Conservation (phyloP, 2,329 filamentous ascomycete genomes). For the Cordyceps tenuipes region DNA sequence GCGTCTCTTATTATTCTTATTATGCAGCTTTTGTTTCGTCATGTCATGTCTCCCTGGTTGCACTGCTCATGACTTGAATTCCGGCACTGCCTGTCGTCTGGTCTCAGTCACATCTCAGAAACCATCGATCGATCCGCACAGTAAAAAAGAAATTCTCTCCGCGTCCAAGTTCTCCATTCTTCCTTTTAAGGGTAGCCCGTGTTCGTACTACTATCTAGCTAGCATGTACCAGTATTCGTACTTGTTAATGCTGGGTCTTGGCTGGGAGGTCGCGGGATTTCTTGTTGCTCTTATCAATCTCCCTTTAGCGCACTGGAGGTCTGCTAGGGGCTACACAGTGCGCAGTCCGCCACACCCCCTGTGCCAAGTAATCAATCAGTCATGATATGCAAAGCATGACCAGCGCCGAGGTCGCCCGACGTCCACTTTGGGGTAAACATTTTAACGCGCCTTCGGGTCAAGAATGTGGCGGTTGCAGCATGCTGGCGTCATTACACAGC, state of each 20-base stretch:
- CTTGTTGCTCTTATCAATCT: slow-evolving; percentile 10
- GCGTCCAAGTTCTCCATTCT: neutral
- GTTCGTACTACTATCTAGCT: neutral
- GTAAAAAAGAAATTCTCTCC: neutral
- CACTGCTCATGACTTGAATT: neutral
- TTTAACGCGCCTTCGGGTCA: neutral
- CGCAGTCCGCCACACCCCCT: neutral
- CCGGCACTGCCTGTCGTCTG: neutral
- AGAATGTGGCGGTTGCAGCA: no score
- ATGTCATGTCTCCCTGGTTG: neutral
- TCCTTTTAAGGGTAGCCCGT: neutral
- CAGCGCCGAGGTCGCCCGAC: neutral
- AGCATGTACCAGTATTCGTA: neutral
- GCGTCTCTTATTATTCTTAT: no score
- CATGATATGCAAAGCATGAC: slow-evolving; percentile 9
- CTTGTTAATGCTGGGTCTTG: neutral
- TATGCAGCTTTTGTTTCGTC: neutral
- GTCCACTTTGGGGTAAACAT: neutral
- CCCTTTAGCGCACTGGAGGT: neutral
- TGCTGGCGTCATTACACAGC: no score
- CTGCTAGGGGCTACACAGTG: neutral
- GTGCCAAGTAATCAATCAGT: slow-evolving; percentile 8
- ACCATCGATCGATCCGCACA: neutral
- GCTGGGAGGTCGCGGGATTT: neutral
- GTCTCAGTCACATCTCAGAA: neutral